Conservation (phyloP, 441 rosid species). For the Omphalea diandra region DNA sequence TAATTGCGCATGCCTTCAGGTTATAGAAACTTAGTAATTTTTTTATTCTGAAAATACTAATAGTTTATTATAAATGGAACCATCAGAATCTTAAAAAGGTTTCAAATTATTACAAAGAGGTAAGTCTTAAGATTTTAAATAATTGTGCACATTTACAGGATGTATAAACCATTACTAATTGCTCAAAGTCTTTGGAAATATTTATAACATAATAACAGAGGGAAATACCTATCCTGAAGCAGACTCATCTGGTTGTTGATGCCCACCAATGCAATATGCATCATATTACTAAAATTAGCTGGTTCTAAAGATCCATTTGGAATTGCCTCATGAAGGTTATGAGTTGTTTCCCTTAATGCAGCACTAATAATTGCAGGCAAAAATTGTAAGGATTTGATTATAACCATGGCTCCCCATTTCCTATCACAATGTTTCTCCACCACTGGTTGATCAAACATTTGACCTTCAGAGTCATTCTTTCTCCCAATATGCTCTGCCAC, state of each 20-base stretch:
- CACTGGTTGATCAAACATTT: slow-evolving; percentile 41
- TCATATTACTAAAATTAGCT: slow-evolving; percentile 76
- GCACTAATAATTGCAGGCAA: slow-evolving; percentile 75
- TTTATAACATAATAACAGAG: background rate
- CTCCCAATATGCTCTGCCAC: slow-evolving; percentile 85
- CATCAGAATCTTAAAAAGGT: background rate
- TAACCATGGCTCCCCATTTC: slow-evolving; percentile 99
- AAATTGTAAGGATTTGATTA: slow-evolving; percentile 87
- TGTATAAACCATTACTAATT: background rate
- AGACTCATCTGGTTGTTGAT: slow-evolving; percentile 97
- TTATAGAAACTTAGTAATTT: background rate
- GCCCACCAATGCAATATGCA: slow-evolving; percentile 97
- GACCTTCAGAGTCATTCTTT: slow-evolving; percentile 60
- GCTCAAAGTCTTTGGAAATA: background rate
- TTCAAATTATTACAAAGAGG: background rate
- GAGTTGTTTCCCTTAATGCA: slow-evolving; percentile 78
- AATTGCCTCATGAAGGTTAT: slow-evolving; percentile 47
- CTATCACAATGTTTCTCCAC: slow-evolving; percentile 75
- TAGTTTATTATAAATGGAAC: background rate
- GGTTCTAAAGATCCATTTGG: slow-evolving; percentile 41
- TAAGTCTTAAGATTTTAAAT: background rate
- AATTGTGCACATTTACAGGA: background rate
- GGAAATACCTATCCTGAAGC: slow-evolving; percentile 93
- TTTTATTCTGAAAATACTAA: background rate
- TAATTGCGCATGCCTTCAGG: too few relatives aligned